A percentile compares a stretch with the other conserved stretches of the same genome.
Conservation (phyloP, 257 asterid species). For the Datura wrightii region DNA sequence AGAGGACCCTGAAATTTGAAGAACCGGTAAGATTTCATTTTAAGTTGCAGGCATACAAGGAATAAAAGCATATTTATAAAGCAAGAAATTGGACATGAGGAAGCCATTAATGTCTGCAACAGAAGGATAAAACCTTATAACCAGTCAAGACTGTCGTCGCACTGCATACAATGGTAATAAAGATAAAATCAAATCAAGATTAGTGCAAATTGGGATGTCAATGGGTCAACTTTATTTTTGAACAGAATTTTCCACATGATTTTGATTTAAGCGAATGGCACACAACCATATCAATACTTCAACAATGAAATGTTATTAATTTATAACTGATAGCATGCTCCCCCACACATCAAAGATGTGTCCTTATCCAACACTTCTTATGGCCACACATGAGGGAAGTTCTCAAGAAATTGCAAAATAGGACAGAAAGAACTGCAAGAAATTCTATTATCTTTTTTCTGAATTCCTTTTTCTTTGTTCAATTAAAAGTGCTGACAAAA, state of each 20-base stretch:
- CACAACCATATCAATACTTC: background rate
- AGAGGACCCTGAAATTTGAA: slow-evolving; percentile 84
- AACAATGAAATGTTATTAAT: background rate
- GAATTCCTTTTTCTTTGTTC: background rate
- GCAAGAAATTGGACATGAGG: background rate
- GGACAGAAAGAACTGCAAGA: background rate
- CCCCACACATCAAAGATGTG: background rate
- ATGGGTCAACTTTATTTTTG: background rate
- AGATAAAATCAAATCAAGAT: slow-evolving; percentile 5
- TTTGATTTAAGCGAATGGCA: background rate
- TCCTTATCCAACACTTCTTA: background rate
- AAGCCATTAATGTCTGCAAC: background rate
- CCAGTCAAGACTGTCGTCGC: background rate
- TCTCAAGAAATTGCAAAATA: slow-evolving; percentile 5
- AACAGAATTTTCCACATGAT: slow-evolving; percentile 10
- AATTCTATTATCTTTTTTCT: background rate
- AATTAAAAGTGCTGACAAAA: background rate
- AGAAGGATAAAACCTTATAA: slow-evolving; percentile 18
- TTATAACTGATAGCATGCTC: slow-evolving; percentile 1
- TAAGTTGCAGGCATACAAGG: background rate
- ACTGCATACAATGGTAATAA: background rate
- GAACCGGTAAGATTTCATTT: slow-evolving; percentile 25
- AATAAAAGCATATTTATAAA: background rate
- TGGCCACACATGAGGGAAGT: background rate
- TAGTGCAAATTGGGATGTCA: slow-evolving; percentile 1